phyloP scores from a whole-genome alignment of 1,284 basidiomycete genomes.

The Ceratobasidium sp. region DNA sequence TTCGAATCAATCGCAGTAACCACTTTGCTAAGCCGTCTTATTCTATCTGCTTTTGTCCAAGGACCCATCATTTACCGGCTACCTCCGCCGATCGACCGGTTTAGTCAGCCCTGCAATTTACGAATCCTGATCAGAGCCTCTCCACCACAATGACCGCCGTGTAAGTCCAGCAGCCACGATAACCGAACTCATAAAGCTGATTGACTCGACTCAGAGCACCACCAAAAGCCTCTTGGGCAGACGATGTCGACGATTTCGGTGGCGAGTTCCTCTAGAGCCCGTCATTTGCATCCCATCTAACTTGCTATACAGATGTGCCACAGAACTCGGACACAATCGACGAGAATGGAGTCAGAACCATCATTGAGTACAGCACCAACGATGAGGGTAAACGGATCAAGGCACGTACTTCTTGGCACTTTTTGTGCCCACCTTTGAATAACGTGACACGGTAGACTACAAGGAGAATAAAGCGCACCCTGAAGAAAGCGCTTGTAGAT shows the following conservation, averaged over 20 bases:
- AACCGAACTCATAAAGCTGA: background rate
- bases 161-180: background rate
- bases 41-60: too few species aligned
- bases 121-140: slow-evolving; percentile 9
- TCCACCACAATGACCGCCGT: slow-evolving; percentile 26
- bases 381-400: slow-evolving; percentile 97
- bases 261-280: slow-evolving; percentile 20
- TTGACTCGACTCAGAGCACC: slow-evolving; percentile 21
- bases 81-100: background rate
- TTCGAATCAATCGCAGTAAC: too few species aligned
- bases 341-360: slow-evolving; percentile 88
- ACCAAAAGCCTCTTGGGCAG: slow-evolving; percentile 79
- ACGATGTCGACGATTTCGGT: slow-evolving; percentile 80
- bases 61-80: too few species aligned
- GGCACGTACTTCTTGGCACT: slow-evolving; percentile 56
- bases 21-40: too few species aligned
- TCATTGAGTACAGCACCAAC: slow-evolving; percentile 83
- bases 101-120: slow-evolving; percentile 20
- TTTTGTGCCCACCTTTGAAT: background rate
- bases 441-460: slow-evolving; percentile 65
- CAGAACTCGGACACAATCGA: slow-evolving; percentile 73
- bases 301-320: slow-evolving; percentile 49
- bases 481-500: slow-evolving; percentile 93
- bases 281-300: background rate
- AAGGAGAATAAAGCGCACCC: slow-evolving; percentile 82